A percentile compares a stretch with the other conserved stretches of the same genome.
These are phyloP conservation scores for Fonticula alba DNA, from an alignment of 78 protist genomes.

Conservation along the genomic window DNA sequence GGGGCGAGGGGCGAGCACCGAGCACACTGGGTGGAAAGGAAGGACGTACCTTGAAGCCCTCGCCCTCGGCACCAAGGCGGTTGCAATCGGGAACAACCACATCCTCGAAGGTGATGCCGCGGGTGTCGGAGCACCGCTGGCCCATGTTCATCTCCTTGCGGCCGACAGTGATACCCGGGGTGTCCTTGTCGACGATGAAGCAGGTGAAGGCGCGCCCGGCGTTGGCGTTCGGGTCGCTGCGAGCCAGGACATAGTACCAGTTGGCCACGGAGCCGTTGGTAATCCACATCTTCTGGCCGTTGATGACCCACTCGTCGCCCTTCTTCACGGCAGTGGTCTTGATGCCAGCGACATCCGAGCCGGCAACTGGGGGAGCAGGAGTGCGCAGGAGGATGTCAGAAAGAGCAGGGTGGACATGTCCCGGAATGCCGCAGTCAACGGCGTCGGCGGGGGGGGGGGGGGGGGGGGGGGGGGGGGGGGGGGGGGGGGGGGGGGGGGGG, in stretches of 20 bases:
- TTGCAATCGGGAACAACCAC: slow-evolving; percentile 24
- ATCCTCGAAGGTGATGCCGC: slow-evolving; percentile 33
- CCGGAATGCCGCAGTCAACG: no score
- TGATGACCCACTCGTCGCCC: slow-evolving; percentile 29
- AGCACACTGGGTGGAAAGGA: no score
- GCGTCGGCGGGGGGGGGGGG: no score
- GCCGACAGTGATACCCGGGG: slow-evolving; percentile 19
- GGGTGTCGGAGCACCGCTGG: slow-evolving; percentile 41
- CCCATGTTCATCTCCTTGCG: slow-evolving; percentile 47
- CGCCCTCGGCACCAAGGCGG: slow-evolving; percentile 14
- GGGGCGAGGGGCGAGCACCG: not conserved
- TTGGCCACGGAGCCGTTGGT: slow-evolving; percentile 52
- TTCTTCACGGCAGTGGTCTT: slow-evolving; percentile 26
- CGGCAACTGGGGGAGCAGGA: no score
- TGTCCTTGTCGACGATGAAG: slow-evolving; percentile 39
- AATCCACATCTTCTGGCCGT: slow-evolving; percentile 50
- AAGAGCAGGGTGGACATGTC: no score
- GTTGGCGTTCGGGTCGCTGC: slow-evolving; percentile 6
- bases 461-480: no score
- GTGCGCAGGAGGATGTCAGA: no score
- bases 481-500: no score
- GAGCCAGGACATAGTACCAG: slow-evolving; percentile 24
- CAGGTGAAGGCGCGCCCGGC: slow-evolving; percentile 31
- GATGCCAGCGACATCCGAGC: slow-evolving; percentile 55
- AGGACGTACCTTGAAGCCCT: slow-evolving; percentile 6